Base-by-base conservation (phyloP, 805 yeast species). In the Saccharomycopsis fibuligera region DNA sequence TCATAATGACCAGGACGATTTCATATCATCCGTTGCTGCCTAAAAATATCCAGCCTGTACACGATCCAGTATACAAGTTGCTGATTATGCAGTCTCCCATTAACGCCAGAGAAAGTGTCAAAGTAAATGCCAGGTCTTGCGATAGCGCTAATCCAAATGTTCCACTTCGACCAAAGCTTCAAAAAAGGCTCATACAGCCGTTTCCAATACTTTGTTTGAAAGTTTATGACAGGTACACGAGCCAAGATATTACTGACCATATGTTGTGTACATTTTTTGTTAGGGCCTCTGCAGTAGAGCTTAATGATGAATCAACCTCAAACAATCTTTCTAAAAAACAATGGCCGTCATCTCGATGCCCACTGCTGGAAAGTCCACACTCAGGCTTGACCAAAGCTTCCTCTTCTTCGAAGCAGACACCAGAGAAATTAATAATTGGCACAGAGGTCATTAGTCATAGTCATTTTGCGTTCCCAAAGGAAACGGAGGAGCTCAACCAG, bases 231-330 rank as follows among this genome's bases (percentile, higher is more conserved):
- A 5, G 33, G 5, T 12, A 8, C 14, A 14, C 29, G 21, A 24
- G 9, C 25, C 25, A 9, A 10, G 37, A 41, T 22, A 25, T 30
- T 14, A 46, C 51, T n/a, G 44, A 50, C 5, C 31, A 40, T 27
- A 9, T 40, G 22, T 38, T 19, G 16, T 16, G 30, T 31, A 31
- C 21, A 54, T 22, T 43, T 45, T 36, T 33, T 48, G 3, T 49
- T 17, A 41, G 27, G 45, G 45, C 37, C 16, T 16, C 22, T 16
- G 14, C 27, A 8, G n/a, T 33, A 9, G 37, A 10, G 9, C 17
- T 33, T 8, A 16, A 33, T 33, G 37, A 16, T 5, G n/a, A n/a
- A n/a, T n/a, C n/a, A n/a, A n/a, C n/a, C n/a, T n/a, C 37, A 33
- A 17, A 6, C 9, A 6, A 17, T 33, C 19, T 17, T 33, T 8